Conservation (phyloP, 1,284 basidiomycete species). For the Agroathelia rolfsii region DNA sequence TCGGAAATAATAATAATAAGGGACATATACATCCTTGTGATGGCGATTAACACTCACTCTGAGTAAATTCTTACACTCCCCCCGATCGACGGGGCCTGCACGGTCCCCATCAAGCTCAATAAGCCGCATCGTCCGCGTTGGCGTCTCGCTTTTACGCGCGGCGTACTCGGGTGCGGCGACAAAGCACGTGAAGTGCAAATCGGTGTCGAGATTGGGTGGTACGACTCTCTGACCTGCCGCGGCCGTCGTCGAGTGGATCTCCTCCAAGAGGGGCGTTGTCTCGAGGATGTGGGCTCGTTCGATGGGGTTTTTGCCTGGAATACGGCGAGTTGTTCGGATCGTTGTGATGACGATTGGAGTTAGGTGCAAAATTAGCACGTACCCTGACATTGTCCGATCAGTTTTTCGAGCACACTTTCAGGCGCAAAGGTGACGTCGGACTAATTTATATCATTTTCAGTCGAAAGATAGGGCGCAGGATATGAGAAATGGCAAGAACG, state of each 20-base stretch:
- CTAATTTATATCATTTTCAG: too few relatives aligned
- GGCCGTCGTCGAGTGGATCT: conserved; percentile 66
- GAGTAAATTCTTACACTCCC: conserved; percentile 52
- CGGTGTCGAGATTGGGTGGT: conserved; percentile 45
- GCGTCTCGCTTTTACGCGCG: conserved; percentile 19
- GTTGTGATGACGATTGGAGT: conserved; percentile 9
- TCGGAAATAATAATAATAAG: conserved; percentile 5
- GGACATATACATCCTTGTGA: too few relatives aligned
- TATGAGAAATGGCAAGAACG: too few relatives aligned
- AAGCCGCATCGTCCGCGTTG: conserved; percentile 33
- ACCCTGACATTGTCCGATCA: conserved; percentile 58
- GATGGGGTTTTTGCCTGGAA: conserved; percentile 49
- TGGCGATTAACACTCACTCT: conserved; percentile 35
- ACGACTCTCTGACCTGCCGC: conserved; percentile 58
- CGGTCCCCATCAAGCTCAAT: conserved; percentile 79
- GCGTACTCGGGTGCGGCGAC: conserved; percentile 49
- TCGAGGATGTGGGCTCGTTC: conserved; percentile 71
- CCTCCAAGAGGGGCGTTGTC: conserved; percentile 63
- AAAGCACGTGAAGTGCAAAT: conserved; percentile 83
- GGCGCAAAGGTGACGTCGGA: conserved; percentile 45
- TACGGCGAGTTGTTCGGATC: conserved; percentile 10
- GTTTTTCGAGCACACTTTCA: conserved; percentile 48
- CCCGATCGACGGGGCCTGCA: conserved; percentile 70
- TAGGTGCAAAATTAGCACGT: conserved; percentile 1
- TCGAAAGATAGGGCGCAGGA: too few relatives aligned